A percentile compares a stretch with the other conserved stretches of the same genome.
These are phyloP conservation scores for Exophiala sp. DNA, from an alignment of 2,329 filamentous ascomycete genomes.

Conservation along the genomic window DNA sequence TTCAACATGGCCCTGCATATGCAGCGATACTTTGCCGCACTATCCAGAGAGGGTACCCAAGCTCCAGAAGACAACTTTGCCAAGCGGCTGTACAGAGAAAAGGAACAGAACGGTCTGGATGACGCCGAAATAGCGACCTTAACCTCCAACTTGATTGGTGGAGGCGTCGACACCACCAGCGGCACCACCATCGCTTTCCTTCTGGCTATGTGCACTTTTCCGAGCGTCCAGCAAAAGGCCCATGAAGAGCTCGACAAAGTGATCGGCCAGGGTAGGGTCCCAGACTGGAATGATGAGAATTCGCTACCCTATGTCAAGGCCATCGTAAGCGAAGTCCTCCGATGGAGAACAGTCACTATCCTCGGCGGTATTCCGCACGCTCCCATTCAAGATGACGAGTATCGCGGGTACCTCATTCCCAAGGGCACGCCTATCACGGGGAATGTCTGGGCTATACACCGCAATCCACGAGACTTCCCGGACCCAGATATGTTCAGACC, in stretches of 20 bases:
- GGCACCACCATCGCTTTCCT: constrained; percentile 33
- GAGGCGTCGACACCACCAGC: constrained; percentile 32
- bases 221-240: constrained; percentile 45
- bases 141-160: constrained; percentile 43
- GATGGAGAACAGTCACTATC: constrained; percentile 37
- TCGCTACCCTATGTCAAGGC: constrained; percentile 38
- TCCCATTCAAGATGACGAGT: constrained; percentile 46
- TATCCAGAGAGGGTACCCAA: constrained; percentile 49
- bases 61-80: constrained; percentile 38
- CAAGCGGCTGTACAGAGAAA: constrained; percentile 49
- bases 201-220: constrained; percentile 38
- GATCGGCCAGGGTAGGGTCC: constrained; percentile 37
- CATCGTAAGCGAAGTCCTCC: constrained; percentile 37
- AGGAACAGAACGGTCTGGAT: constrained; percentile 45
- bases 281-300: constrained; percentile 38
- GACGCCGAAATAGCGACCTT: constrained; percentile 46
- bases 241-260: constrained; percentile 46
- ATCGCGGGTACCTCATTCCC: constrained; percentile 50
- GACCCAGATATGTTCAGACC: constrained; percentile 42
- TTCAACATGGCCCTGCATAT: constrained; percentile 41
- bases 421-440: constrained; percentile 38
- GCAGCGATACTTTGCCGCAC: constrained; percentile 51
- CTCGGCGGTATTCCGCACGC: constrained; percentile 35
- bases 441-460: constrained; percentile 27
- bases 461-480: constrained; percentile 39